phyloP scores from a whole-genome alignment of 768 basidiomycete species.

The Pisolithus albus region DNA sequence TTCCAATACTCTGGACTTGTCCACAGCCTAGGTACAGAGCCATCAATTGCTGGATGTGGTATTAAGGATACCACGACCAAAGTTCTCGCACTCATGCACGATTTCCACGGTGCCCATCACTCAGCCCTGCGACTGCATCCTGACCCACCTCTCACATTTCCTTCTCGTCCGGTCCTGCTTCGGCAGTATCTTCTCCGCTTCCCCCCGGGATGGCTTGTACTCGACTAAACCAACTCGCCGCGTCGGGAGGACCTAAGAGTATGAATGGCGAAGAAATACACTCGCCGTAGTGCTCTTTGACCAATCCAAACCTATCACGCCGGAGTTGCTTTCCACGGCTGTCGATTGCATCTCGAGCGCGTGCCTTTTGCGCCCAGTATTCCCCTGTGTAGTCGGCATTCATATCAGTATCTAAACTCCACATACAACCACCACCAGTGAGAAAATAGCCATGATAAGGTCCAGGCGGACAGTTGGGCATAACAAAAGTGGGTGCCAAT shows the following conservation, averaged over 20 bases:
- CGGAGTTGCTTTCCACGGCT: constrained; percentile 74
- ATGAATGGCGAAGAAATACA: constrained; percentile 1
- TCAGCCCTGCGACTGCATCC: constrained; percentile 37
- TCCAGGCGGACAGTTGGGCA: neutral
- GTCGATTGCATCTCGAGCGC: constrained; percentile 37
- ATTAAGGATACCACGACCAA: neutral
- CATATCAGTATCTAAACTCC: neutral
- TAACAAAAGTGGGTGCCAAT: neutral
- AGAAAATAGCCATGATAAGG: too few relatives aligned
- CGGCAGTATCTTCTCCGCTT: constrained; percentile 79
- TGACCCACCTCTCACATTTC: constrained; percentile 52
- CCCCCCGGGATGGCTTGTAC: constrained; percentile 76
- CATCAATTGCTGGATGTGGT: too few relatives aligned
- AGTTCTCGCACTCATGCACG: constrained; percentile 25
- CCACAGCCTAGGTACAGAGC: too few relatives aligned
- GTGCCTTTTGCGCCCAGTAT: constrained; percentile 75
- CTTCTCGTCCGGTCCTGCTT: constrained; percentile 80
- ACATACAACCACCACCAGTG: neutral
- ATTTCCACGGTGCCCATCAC: constrained; percentile 47
- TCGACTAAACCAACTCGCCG: constrained; percentile 34
- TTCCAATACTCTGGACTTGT: too few relatives aligned
- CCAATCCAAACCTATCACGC: constrained; percentile 70
- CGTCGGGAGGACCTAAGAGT: neutral
- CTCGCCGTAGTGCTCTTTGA: constrained; percentile 66
- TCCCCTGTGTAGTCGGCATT: constrained; percentile 41